Conservation (phyloP, 1,139 yeast genomes). For the Suhomyces ambrosiae region DNA sequence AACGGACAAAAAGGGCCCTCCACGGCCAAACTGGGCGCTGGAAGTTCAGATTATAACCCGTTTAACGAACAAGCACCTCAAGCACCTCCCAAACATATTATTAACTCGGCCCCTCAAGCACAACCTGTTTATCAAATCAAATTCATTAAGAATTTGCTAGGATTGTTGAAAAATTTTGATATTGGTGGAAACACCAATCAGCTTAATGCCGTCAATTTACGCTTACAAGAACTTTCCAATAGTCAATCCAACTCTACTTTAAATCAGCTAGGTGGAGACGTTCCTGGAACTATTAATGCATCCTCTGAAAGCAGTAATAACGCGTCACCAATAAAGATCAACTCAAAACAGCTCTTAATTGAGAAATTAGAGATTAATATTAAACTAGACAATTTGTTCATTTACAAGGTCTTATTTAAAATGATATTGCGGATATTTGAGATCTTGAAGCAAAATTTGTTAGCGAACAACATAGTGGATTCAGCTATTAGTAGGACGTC, state of each 20-base stretch:
- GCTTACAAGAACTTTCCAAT: slow-evolving; percentile 13
- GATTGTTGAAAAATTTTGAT: slow-evolving; percentile 45
- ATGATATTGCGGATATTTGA: slow-evolving; percentile 34
- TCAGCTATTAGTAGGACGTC: slow-evolving; percentile 5
- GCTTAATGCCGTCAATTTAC: slow-evolving; percentile 8
- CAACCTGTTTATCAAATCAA: slow-evolving; percentile 37
- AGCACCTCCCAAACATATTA: slow-evolving; percentile 13
- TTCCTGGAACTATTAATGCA: slow-evolving; percentile 5
- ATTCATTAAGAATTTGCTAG: slow-evolving; percentile 38
- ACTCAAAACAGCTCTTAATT: slow-evolving; percentile 44
- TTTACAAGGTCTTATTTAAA: slow-evolving; percentile 39
- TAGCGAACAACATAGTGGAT: slow-evolving; percentile 9
- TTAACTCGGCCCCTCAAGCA: slow-evolving; percentile 11
- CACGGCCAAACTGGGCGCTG: slow-evolving; percentile 2
- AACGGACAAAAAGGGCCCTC: slow-evolving; percentile 16
- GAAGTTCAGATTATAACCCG: slow-evolving; percentile 9
- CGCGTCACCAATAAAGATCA: slow-evolving; percentile 44
- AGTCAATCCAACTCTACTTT: slow-evolving; percentile 19
- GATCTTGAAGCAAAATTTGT: slow-evolving; percentile 19
- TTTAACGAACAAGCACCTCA: slow-evolving; percentile 4
- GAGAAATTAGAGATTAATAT: slow-evolving; percentile 51
- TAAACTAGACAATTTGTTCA: slow-evolving; percentile 42
- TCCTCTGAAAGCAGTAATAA: slow-evolving; percentile 12
- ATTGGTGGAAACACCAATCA: slow-evolving; percentile 27
- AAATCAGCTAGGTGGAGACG: slow-evolving; percentile 9